Percentiles rank a stretch among this genome's conserved stretches.
phyloP scores from a whole-genome alignment of 1,284 basidiomycete species.

The Phylloporus gajari region DNA sequence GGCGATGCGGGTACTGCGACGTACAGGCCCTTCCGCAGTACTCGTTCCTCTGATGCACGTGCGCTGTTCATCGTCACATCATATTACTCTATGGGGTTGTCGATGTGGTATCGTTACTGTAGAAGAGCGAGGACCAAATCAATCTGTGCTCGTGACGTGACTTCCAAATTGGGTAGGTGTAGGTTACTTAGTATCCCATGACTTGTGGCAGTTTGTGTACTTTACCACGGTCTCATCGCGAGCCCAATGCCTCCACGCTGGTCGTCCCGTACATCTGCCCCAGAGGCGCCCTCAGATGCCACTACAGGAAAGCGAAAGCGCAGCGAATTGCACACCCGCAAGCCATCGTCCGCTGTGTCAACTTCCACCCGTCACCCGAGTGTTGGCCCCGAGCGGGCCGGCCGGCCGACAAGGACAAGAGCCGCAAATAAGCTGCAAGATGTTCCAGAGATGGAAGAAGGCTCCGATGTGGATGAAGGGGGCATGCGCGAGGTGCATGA shows the following conservation, averaged over 20 bases:
- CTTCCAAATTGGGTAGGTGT: background rate
- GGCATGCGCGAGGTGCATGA: constrained; percentile 21
- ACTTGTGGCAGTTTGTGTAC: constrained; percentile 39
- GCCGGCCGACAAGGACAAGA: constrained; percentile 43
- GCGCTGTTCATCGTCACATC: background rate
- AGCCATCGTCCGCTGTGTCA: constrained; percentile 27
- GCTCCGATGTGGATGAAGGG: constrained; percentile 23
- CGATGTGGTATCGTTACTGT: too few relatives aligned
- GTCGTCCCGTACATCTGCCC: constrained; percentile 67
- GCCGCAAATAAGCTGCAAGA: constrained; percentile 53
- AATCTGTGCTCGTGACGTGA: too few relatives aligned
- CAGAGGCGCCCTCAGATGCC: constrained; percentile 50
- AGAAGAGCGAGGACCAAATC: too few relatives aligned
- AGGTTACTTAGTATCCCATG: constrained; percentile 11
- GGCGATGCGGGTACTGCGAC: background rate
- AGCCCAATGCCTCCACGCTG: constrained; percentile 73
- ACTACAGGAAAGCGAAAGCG: constrained; percentile 66
- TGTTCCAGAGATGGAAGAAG: constrained; percentile 57
- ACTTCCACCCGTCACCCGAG: constrained; percentile 22
- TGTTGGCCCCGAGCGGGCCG: constrained; percentile 21
- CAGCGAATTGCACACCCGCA: constrained; percentile 42
- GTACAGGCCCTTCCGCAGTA: background rate
- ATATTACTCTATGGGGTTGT: too few relatives aligned
- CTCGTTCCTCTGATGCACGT: background rate
- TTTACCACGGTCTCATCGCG: background rate